phyloP scores from a whole-genome alignment of 2,329 filamentous ascomycete species.

The Nigrospora oryzae region DNA sequence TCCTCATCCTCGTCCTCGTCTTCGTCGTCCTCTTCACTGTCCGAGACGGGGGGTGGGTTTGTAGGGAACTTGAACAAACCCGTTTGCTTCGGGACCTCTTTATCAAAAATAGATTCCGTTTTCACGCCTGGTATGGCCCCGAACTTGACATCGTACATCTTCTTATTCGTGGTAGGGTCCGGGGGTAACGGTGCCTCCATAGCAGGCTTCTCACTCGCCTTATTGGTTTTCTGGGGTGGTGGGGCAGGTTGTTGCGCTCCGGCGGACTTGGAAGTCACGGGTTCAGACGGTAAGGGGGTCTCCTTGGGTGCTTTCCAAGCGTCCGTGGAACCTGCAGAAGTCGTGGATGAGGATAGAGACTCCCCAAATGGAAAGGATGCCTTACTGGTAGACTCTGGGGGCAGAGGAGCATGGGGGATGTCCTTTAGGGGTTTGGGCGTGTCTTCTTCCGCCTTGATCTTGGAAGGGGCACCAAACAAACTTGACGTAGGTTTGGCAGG shows the following conservation, averaged over 20 bases:
- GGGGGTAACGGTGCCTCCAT: slow-evolving; percentile 31
- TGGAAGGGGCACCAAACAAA: slow-evolving; percentile 16
- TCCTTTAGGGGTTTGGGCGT: slow-evolving; percentile 19
- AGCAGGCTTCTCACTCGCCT: slow-evolving; percentile 3
- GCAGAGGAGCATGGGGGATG: slow-evolving; percentile 32
- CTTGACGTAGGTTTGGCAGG: slow-evolving; percentile 12
- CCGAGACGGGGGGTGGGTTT: slow-evolving; percentile 18
- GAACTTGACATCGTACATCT: slow-evolving; percentile 17
- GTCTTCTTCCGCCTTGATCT: slow-evolving; percentile 28
- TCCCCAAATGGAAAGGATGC: slow-evolving; percentile 37
- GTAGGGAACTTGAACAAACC: slow-evolving; percentile 20
- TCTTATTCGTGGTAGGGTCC: slow-evolving; percentile 23
- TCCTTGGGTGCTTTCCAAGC: slow-evolving; percentile 11
- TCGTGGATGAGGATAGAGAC: slow-evolving; percentile 42
- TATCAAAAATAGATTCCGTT: slow-evolving; percentile 2
- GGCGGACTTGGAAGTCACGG: slow-evolving; percentile 11
- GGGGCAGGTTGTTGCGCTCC: no score
- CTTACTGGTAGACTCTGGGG: slow-evolving; percentile 49
- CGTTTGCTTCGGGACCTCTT: neutral
- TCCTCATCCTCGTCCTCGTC: slow-evolving; percentile 30
- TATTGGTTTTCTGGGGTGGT: no score
- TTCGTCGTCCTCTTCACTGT: slow-evolving; percentile 26
- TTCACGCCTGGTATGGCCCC: slow-evolving; percentile 9
- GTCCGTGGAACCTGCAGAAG: slow-evolving; percentile 23
- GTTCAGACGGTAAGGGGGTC: slow-evolving; percentile 24